Percentiles rank a stretch among this genome's conserved stretches.
These are phyloP conservation scores for Myxozyma udenii DNA, from an alignment of 805 yeast species.

Conservation along the genomic window DNA sequence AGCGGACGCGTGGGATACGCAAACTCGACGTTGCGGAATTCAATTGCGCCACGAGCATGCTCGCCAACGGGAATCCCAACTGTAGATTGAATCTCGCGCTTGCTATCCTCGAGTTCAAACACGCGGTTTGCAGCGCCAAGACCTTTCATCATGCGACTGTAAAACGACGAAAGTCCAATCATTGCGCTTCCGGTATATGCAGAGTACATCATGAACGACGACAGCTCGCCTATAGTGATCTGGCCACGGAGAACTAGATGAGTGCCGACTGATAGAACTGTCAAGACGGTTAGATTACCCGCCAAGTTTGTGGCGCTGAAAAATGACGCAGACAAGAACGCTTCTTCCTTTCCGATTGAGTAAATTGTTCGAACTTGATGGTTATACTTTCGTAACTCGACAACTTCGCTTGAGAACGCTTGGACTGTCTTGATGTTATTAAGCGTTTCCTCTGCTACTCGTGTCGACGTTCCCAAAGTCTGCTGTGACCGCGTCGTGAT, in stretches of 20 bases:
- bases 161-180: constrained; percentile 84
- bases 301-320: constrained; percentile 77
- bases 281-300: constrained; percentile 75
- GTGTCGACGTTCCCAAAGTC: constrained; percentile 78
- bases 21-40: constrained; percentile 62
- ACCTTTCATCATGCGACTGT: constrained; percentile 94
- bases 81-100: constrained; percentile 58
- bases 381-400: constrained; percentile 73
- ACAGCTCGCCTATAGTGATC: constrained; percentile 79
- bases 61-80: constrained; percentile 14
- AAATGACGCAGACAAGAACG: constrained; percentile 60
- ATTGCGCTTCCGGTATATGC: constrained; percentile 88
- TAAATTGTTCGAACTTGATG: constrained; percentile 63
- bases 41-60: constrained; percentile 40
- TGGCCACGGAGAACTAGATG: constrained; percentile 72
- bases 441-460: constrained; percentile 87
- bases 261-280: constrained; percentile 78
- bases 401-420: constrained; percentile 78
- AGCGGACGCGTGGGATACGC: constrained; percentile 81
- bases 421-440: constrained; percentile 84
- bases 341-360: constrained; percentile 73
- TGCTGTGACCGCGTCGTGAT: constrained; percentile 75
- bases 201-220: constrained; percentile 93
- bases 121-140: constrained; percentile 92
- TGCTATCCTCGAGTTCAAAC: constrained; percentile 77